A percentile compares a stretch with the other conserved stretches of the same genome.
Conservation (phyloP, 2,329 filamentous ascomycete genomes). For the Botrytis squamosa region DNA sequence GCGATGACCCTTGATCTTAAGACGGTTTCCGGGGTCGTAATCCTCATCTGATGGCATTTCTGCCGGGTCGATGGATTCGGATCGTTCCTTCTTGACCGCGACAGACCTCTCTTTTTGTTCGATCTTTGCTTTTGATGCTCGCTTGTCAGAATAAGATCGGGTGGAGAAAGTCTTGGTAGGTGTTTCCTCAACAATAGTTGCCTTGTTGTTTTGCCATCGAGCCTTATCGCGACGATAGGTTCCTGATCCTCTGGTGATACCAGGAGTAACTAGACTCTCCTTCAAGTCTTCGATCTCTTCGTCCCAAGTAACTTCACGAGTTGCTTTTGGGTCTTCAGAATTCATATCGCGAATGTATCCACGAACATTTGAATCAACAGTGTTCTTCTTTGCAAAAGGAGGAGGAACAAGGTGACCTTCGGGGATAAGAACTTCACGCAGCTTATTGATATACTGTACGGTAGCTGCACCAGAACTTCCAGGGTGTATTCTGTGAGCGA, state of each 20-base stretch:
- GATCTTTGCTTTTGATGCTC: background rate
- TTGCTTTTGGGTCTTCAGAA: constrained; percentile 14
- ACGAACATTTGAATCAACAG: constrained; percentile 26
- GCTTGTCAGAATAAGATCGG: background rate
- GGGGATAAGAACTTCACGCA: constrained; percentile 29
- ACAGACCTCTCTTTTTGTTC: background rate
- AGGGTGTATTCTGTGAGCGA: constrained; percentile 34
- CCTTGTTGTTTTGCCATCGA: background rate
- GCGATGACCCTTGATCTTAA: constrained; percentile 14
- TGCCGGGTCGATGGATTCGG: constrained; percentile 3
- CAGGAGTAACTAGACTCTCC: constrained; percentile 27
- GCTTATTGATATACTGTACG: constrained; percentile 32
- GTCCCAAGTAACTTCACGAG: constrained; percentile 27
- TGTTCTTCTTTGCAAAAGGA: constrained; percentile 26
- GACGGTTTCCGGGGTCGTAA: constrained; percentile 16
- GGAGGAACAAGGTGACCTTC: constrained; percentile 39
- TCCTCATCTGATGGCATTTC: constrained; percentile 24
- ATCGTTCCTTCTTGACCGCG: constrained; percentile 11
- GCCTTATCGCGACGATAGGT: constrained; percentile 26
- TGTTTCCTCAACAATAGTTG: constrained; percentile 4
- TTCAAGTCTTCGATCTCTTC: constrained; percentile 30
- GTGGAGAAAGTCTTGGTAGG: background rate
- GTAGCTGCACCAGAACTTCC: constrained; percentile 31
- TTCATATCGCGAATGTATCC: constrained; percentile 32
- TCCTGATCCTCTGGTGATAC: constrained; percentile 34